Evolutionary conservation across 306 rosid genomes (phyloP).

Genomic region (Sesbania bispinosa): DNA sequence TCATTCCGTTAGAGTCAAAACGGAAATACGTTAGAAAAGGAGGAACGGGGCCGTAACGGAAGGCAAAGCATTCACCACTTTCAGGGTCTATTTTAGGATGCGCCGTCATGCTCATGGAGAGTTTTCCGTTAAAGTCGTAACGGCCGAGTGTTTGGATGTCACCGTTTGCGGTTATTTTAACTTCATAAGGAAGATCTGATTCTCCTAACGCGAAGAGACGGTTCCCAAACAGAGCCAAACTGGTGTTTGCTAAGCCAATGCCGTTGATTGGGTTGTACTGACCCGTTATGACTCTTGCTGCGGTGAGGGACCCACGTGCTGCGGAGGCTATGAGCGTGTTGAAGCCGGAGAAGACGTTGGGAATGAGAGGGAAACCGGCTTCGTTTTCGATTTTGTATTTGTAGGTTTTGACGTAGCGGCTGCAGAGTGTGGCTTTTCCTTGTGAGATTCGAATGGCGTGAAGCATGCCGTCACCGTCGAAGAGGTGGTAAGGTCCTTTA

Average conservation of each 20-base stretch:
- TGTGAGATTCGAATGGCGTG: conserved; percentile 57
- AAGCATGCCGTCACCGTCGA: conserved; percentile 94
- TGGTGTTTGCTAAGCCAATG: conserved; percentile 81
- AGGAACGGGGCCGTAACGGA: conserved; percentile 69
- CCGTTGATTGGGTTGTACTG: conserved; percentile 66
- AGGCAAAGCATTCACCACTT: conserved; percentile 74
- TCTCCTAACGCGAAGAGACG: conserved; percentile 74
- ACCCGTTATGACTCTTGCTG: conserved; percentile 55
- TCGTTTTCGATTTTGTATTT: conserved; percentile 59
- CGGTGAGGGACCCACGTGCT: conserved; percentile 62
- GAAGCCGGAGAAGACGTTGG: conserved; percentile 75
- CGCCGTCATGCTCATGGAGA: conserved; percentile 71
- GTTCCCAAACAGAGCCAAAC: conserved; percentile 57
- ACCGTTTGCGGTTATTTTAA: conserved; percentile 38
- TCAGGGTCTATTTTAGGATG: conserved; percentile 74
- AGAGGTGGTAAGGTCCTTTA: conserved; percentile 89
- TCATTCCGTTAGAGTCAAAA: conserved; percentile 45
- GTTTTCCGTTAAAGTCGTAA: conserved; percentile 63
- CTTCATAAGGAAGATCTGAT: conserved; percentile 69
- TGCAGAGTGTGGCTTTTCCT: conserved; percentile 68
- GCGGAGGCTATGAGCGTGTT: conserved; percentile 62
- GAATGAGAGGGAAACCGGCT: conserved; percentile 64
- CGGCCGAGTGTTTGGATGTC: conserved; percentile 64
- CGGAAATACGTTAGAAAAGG: conserved; percentile 78
- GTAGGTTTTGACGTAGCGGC: conserved; percentile 74